A percentile compares a stretch with the other conserved stretches of the same genome.
Evolutionary conservation across 768 basidiomycete species (phyloP).

Genomic region (Auricularia heimuer): DNA sequence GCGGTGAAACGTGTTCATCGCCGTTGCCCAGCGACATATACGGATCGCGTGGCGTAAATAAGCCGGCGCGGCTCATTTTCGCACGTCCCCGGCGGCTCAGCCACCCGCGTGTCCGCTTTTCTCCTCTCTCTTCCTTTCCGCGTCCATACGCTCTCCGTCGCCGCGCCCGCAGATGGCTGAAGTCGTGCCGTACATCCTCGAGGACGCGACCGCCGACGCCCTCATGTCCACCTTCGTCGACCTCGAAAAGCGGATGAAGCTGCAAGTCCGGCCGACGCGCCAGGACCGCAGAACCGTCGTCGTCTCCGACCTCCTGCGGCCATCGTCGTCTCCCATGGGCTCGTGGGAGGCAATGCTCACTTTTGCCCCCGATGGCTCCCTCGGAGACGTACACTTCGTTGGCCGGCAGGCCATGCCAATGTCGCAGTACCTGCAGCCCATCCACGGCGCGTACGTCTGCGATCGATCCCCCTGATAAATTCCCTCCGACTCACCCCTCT

Average conservation of each 20-base stretch:
- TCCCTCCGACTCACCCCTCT: neutral
- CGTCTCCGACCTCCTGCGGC: neutral
- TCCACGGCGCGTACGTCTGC: neutral
- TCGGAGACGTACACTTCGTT: neutral
- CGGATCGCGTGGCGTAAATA: neutral
- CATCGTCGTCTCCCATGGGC: neutral
- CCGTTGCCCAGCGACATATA: neutral
- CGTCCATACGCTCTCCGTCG: neutral
- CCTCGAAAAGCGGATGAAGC: neutral
- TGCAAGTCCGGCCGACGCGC: neutral
- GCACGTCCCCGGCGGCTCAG: neutral
- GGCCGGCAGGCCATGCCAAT: neutral
- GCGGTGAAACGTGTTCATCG: neutral
- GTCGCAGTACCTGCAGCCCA: neutral
- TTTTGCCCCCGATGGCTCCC: neutral
- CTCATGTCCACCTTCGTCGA: neutral
- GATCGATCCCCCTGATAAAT: neutral
- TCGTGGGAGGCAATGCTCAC: slow-evolving; percentile 1
- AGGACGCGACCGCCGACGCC: neutral
- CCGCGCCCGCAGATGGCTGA: neutral
- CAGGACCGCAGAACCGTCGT: neutral
- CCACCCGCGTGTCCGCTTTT: neutral
- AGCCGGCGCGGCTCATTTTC: neutral
- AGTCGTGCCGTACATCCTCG: neutral
- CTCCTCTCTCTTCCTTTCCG: neutral